Evolutionary conservation across 1,284 basidiomycete species (phyloP).

Genomic region (Phellopilus nigrolimitatus): DNA sequence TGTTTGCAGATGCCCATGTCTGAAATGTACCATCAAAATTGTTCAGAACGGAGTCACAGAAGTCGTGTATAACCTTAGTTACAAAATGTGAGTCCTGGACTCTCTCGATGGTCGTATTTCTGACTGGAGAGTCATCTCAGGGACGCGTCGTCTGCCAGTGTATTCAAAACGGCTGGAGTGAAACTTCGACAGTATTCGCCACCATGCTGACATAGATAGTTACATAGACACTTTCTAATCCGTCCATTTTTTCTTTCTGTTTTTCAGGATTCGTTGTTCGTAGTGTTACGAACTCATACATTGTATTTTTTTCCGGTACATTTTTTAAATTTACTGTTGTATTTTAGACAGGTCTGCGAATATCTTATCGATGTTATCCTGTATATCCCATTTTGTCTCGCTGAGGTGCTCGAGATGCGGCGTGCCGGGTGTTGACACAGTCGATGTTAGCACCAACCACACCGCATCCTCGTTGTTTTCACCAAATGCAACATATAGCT

Average conservation of each 20-base stretch:
- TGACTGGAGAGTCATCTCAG: constrained; percentile 34
- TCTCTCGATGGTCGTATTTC: neutral
- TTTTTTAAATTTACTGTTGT: neutral
- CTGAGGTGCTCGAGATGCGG: constrained; percentile 43
- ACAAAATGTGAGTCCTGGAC: constrained; percentile 74
- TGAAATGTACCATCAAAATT: constrained; percentile 95
- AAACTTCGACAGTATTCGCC: constrained; percentile 62
- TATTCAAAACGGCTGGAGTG: constrained; percentile 78
- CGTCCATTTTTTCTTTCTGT: too few species aligned
- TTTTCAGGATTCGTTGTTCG: too few species aligned
- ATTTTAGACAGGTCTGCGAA: constrained; percentile 26
- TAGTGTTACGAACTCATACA: too few species aligned
- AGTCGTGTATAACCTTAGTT: constrained; percentile 94
- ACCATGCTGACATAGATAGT: constrained; percentile 19
- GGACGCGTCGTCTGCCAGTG: constrained; percentile 73
- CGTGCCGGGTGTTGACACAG: constrained; percentile 28
- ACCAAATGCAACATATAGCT: constrained; percentile 59
- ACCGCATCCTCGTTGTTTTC: constrained; percentile 71
- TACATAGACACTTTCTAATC: too few species aligned
- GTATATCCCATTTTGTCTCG: constrained; percentile 57
- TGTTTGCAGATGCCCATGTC: constrained; percentile 82
- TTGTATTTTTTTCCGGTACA: neutral
- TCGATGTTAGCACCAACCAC: constrained; percentile 71
- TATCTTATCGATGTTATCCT: constrained; percentile 45
- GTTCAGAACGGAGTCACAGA: constrained; percentile 90